phyloP scores from a whole-genome alignment of 2,329 filamentous ascomycete species.

The Neodidymelliopsis sp. region DNA sequence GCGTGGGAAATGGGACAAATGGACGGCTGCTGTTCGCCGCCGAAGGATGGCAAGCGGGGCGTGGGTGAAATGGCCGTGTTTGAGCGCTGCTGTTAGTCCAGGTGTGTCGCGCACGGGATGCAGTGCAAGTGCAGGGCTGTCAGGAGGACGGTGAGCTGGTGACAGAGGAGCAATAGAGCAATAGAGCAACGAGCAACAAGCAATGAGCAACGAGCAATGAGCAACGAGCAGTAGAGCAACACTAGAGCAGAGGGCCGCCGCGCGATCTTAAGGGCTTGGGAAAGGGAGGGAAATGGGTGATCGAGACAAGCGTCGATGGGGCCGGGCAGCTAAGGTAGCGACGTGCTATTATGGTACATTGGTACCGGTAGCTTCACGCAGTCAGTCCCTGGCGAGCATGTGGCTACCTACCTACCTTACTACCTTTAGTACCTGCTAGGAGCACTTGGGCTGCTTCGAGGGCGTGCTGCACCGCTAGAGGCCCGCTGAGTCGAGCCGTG shows the following conservation, averaged over 20 bases:
- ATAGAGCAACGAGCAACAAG: no score
- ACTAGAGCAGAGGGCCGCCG: conserved; percentile 11
- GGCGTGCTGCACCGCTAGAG: conserved; percentile 6
- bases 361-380: no score
- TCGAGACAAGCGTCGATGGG: conserved; percentile 17
- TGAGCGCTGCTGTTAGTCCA: conserved; percentile 23
- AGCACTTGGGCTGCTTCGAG: background rate
- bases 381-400: conserved; percentile 12
- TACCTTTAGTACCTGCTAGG: no score
- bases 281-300: conserved; percentile 17
- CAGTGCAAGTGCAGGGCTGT: conserved; percentile 10
- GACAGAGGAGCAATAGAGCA: no score
- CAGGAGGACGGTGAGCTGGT: conserved; percentile 2
- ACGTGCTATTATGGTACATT: no score
- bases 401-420: no score
- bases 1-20: conserved; percentile 31
- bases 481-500: conserved; percentile 12
- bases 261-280: conserved; percentile 9
- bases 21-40: conserved; percentile 23
- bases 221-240: conserved; percentile 4
- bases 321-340: conserved; percentile 13
- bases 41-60: conserved; percentile 28
- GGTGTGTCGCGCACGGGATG: conserved; percentile 26
- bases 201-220: no score
- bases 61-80: conserved; percentile 24